These are phyloP conservation scores for Fusarium paranaense DNA, from an alignment of 2,329 filamentous ascomycete genomes.

Conservation along the genomic window DNA sequence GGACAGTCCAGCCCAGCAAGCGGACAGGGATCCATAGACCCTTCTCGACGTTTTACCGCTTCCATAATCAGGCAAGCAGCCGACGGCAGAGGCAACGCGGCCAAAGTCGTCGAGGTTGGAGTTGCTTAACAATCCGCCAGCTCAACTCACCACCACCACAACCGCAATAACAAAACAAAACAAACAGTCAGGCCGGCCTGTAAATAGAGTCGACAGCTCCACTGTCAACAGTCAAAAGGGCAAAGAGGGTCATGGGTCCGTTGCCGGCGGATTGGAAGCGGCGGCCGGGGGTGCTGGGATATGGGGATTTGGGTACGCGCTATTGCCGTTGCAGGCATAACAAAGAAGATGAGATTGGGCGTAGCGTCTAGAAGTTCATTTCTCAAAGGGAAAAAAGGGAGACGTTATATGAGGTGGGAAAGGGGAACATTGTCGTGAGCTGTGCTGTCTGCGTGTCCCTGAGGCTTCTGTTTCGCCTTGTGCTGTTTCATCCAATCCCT, in stretches of 20 bases:
- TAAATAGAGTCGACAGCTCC: conserved; percentile 41
- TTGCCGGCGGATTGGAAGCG: conserved; percentile 42
- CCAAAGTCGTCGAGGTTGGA: conserved; percentile 30
- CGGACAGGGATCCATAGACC: neutral
- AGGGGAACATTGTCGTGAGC: conserved; percentile 5
- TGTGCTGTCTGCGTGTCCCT: neutral
- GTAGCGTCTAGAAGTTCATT: conserved; percentile 39
- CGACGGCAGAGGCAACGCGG: conserved; percentile 10
- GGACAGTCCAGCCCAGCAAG: neutral
- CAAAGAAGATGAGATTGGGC: conserved; percentile 39
- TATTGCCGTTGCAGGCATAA: conserved; percentile 43
- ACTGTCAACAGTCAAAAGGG: conserved; percentile 35
- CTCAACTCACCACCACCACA: conserved; percentile 11
- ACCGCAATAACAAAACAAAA: neutral
- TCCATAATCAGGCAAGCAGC: conserved; percentile 24
- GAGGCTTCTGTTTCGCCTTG: neutral
- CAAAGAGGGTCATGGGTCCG: conserved; percentile 39
- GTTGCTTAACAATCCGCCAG: conserved; percentile 41
- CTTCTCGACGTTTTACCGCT: neutral
- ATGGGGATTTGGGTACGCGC: conserved; percentile 36
- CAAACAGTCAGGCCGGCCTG: conserved; percentile 18
- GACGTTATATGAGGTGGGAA: conserved; percentile 14
- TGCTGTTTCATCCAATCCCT: neutral
- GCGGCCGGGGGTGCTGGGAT: conserved; percentile 31
- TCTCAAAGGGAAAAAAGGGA: conserved; percentile 22